Percentiles rank a stretch among this genome's conserved stretches.
Conservation (phyloP, 495 filamentous ascomycete species). For the Penicillium coffeae region DNA sequence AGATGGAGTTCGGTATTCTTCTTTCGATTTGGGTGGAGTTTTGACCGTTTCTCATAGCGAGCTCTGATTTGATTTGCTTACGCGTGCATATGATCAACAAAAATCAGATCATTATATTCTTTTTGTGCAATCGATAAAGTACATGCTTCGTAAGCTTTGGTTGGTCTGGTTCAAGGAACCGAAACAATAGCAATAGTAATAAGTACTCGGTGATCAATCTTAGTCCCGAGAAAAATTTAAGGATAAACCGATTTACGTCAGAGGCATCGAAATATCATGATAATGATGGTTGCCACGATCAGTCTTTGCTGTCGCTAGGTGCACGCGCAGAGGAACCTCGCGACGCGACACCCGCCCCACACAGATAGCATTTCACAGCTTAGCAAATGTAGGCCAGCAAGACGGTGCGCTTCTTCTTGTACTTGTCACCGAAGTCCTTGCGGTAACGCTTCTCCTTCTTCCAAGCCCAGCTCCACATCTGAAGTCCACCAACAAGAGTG, state of each 20-base stretch:
- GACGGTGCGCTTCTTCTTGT: conserved; percentile 79
- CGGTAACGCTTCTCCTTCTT: conserved; percentile 92
- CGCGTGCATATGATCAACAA: conserved; percentile 7
- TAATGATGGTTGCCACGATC: not conserved
- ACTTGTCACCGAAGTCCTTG: conserved; percentile 82
- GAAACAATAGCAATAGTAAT: not conserved
- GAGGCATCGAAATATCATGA: too few species aligned
- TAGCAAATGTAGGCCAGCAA: conserved; percentile 71
- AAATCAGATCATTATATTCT: conserved; percentile 18
- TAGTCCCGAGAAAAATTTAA: not conserved
- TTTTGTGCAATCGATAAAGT: conserved; percentile 17
- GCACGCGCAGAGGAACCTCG: not conserved
- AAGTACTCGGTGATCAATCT: too few species aligned
- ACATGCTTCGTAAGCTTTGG: conserved; percentile 8
- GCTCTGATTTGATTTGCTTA: conserved; percentile 4
- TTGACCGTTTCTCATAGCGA: conserved; percentile 16
- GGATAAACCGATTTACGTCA: not conserved
- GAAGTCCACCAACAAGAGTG: conserved; percentile 56
- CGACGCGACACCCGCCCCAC: not conserved
- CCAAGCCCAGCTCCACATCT: conserved; percentile 83
- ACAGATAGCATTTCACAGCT: not conserved
- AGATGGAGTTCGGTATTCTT: not conserved
- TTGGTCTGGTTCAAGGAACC: not conserved
- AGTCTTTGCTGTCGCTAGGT: not conserved
- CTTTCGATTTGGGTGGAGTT: conserved; percentile 5